Evolutionary conservation across 495 filamentous ascomycete genomes (phyloP).

Genomic region (Letharia lupina): DNA sequence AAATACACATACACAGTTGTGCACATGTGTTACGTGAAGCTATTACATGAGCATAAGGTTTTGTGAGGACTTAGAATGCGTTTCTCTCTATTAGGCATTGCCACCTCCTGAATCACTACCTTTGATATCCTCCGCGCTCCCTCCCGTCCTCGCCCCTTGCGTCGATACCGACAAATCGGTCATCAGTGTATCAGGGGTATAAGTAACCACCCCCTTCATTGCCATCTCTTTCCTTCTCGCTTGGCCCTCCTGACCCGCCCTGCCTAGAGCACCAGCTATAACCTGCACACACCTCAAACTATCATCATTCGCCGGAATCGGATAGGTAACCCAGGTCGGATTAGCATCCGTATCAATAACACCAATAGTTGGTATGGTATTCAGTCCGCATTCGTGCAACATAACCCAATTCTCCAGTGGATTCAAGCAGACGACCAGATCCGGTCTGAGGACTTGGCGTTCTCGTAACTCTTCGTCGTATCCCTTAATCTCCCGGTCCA

Average conservation of each 20-base stretch:
- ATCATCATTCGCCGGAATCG: conserved; percentile 95
- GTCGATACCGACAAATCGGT: background rate
- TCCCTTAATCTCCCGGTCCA: conserved; percentile 55
- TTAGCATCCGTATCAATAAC: conserved; percentile 90
- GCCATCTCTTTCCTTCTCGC: conserved; percentile 53
- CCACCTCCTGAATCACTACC: background rate
- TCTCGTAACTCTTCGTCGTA: conserved; percentile 57
- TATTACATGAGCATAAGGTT: too few species aligned
- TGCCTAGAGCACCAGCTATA: conserved; percentile 76
- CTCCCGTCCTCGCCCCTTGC: conserved; percentile 1
- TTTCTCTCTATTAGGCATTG: background rate
- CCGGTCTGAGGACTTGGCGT: conserved; percentile 62
- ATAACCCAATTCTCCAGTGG: conserved; percentile 84
- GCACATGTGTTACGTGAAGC: too few species aligned
- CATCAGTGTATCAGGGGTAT: conserved; percentile 32
- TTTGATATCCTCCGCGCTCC: conserved; percentile 8
- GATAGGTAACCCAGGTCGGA: conserved; percentile 91
- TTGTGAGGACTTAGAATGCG: too few species aligned
- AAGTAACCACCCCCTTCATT: conserved; percentile 48
- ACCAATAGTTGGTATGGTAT: conserved; percentile 87
- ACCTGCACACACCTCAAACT: conserved; percentile 73
- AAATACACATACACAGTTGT: too few species aligned
- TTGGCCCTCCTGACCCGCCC: conserved; percentile 75
- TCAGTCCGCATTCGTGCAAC: conserved; percentile 81
- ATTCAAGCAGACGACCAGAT: conserved; percentile 88